A percentile compares a stretch with the other conserved stretches of the same genome.
phyloP scores from a whole-genome alignment of 1,139 yeast genomes.

The Hyphopichia pseudoburtonii region DNA sequence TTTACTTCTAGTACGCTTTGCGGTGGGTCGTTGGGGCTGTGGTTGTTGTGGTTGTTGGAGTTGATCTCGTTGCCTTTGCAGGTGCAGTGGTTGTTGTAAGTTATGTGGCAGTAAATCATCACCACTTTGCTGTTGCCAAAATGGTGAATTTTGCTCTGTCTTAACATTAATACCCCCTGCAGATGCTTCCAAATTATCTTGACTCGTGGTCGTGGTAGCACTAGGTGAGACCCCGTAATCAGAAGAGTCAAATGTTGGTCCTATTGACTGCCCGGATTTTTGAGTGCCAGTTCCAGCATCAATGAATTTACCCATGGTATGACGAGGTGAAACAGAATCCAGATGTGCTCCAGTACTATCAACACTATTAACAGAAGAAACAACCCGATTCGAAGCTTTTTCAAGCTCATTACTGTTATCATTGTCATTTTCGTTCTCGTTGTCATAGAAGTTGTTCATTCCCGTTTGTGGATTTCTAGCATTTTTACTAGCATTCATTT shows the following conservation, averaged over 20 bases:
- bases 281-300: too few species aligned
- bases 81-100: neutral
- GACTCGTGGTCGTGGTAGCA: too few species aligned
- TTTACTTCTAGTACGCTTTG: constrained; percentile 1
- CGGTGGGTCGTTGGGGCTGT: constrained; percentile 3
- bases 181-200: too few species aligned
- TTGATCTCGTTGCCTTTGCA: neutral
- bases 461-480: constrained; percentile 24
- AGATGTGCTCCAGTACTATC: neutral
- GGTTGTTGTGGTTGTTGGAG: neutral
- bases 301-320: too few species aligned
- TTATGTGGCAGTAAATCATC: neutral
- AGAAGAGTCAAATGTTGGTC: too few species aligned
- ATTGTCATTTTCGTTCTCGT: constrained; percentile 1
- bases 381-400: neutral
- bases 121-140: neutral
- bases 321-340: constrained; percentile 1
- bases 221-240: neutral
- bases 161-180: too few species aligned
- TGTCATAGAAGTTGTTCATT: constrained; percentile 18
- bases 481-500: constrained; percentile 27
- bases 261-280: too few species aligned
- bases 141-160: too few species aligned
- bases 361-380: neutral
- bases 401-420: neutral